Percentiles rank a stretch among this genome's conserved stretches.
phyloP scores from a whole-genome alignment of 2,329 filamentous ascomycete genomes.

The Colletotrichum cuscutae region DNA sequence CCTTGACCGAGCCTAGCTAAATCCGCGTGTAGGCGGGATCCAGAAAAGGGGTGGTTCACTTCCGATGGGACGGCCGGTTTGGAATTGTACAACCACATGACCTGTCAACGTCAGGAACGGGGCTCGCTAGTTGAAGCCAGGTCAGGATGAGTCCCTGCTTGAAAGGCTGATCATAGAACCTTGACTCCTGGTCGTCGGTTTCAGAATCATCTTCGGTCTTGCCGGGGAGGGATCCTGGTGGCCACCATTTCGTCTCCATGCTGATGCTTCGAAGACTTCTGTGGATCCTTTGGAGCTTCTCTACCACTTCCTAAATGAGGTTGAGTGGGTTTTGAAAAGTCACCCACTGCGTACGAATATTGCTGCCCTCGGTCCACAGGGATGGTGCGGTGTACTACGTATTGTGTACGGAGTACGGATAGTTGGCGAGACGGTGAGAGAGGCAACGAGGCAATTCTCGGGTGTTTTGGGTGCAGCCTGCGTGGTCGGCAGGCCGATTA shows the following conservation, averaged over 20 bases:
- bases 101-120: constrained; percentile 35
- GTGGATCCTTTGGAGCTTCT: constrained; percentile 32
- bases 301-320: constrained; percentile 33
- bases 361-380: constrained; percentile 6
- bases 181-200: constrained; percentile 30
- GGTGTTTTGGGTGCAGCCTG: constrained; percentile 7
- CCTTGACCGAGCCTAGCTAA: constrained; percentile 29
- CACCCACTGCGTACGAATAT: background rate
- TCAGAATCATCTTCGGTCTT: constrained; percentile 36
- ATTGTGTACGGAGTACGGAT: background rate
- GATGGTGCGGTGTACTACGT: constrained; percentile 1
- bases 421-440: constrained; percentile 20
- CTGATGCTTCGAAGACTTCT: constrained; percentile 33
- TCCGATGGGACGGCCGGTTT: constrained; percentile 35
- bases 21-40: constrained; percentile 14
- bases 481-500: constrained; percentile 9
- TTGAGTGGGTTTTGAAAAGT: background rate
- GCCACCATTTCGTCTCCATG: constrained; percentile 7
- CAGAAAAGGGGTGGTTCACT: constrained; percentile 31
- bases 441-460: constrained; percentile 22
- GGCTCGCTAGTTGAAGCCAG: constrained; percentile 20
- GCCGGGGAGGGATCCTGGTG: constrained; percentile 26
- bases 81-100: constrained; percentile 33
- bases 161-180: constrained; percentile 29
- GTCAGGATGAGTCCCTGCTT: constrained; percentile 29